Base-by-base conservation (phyloP, 2,329 filamentous ascomycete species). In the Alternaria triticimaculans region DNA sequence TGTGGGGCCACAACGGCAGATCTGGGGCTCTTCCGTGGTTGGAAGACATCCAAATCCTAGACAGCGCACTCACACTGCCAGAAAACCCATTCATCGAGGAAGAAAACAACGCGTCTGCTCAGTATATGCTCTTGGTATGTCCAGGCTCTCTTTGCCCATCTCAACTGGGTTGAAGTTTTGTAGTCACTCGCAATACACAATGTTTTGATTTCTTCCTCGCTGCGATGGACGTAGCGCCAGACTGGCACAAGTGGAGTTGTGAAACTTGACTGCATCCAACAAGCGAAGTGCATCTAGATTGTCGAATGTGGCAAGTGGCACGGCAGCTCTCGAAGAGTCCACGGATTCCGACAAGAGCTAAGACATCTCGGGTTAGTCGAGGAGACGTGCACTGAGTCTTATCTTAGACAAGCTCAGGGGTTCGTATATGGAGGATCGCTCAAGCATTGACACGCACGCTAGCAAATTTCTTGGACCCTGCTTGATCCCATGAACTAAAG, bases 391-490 rank as follows among this genome's bases (percentile, higher is more conserved):
- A 63, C 60, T 18, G 61, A 62, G 49, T 61, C 66, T 68, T 68
- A 70, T 67, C 58, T 65, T 9, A 53, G 66, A 70, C 60, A 68
- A 68, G 67, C 67, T 68, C 58, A 66, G 60, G 44, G 56, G 55
- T 67, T 20, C 49, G 49, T 55, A 55, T 55, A 54, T 48, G 50
- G 25, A 60, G 43, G 49, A 60, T 55, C 43, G 61, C 12, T 64
- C 59, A 68, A 69, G 67, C 67, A 63, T 67, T 69, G 60, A 69
- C 60, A 64, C 63, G 57, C 62, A 60, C 58, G 65, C 67, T 69
- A 69, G 67, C 65, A 59, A 45, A 54, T 64, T 68, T 68, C 67
- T 67, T 66, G 67, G 60, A 66, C 43, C 45, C 45, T 64, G 67
- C 49, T 68, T 66, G 33, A 63, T 55, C 66, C 56, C 61, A 53